These are phyloP conservation scores for Fusarium sp. DNA, from an alignment of 2,329 filamentous ascomycete species.

Conservation along the genomic window DNA sequence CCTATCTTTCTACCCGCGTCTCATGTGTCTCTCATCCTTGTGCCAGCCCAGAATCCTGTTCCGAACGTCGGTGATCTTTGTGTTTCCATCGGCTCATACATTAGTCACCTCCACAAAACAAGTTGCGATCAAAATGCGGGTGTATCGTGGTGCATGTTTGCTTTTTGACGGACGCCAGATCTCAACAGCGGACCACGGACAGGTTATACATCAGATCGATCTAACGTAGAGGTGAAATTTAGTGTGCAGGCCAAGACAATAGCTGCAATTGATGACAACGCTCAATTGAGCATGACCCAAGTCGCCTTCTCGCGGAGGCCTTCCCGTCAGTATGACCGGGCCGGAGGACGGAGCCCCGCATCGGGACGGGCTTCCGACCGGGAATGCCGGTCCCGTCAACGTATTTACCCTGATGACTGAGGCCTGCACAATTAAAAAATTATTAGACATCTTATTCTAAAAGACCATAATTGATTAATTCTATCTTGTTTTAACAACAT, in stretches of 20 bases:
- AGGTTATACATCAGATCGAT: no score
- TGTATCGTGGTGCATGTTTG: background rate
- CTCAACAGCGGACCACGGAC: no score
- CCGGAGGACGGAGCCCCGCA: no score
- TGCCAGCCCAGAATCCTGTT: background rate
- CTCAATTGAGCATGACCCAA: no score
- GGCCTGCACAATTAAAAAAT: no score
- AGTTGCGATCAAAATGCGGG: background rate
- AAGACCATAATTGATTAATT: background rate
- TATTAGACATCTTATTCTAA: background rate
- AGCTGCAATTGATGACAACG: no score
- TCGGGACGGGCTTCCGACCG: background rate
- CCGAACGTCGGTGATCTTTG: background rate
- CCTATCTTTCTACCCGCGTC: background rate
- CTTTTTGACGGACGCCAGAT: background rate
- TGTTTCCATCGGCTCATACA: background rate
- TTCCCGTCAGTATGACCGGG: no score
- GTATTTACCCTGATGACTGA: no score
- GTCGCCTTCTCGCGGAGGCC: no score
- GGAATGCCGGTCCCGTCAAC: no score
- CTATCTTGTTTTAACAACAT: background rate
- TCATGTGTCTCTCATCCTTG: background rate
- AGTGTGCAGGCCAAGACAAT: no score
- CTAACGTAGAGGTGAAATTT: no score
- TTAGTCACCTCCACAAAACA: background rate